These are phyloP conservation scores for Scedosporium dehoogii DNA, from an alignment of 2,329 filamentous ascomycete species.

Conservation along the genomic window DNA sequence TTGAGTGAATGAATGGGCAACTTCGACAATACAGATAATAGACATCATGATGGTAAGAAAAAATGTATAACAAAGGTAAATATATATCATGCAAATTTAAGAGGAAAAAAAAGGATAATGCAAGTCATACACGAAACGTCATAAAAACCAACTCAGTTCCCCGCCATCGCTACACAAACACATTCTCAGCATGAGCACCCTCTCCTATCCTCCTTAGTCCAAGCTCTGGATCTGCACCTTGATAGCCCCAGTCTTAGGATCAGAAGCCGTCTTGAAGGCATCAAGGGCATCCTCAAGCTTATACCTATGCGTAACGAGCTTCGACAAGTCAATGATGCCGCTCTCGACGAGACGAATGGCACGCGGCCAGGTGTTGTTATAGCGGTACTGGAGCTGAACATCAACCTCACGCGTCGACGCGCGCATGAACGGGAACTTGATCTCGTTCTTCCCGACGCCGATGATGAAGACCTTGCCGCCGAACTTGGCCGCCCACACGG, in stretches of 20 bases:
- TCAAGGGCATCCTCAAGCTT: conserved; percentile 75
- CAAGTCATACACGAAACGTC: neutral
- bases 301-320: conserved; percentile 82
- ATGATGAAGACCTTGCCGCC: conserved; percentile 97
- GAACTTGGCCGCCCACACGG: conserved; percentile 87
- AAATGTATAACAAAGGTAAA: neutral
- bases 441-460: conserved; percentile 89
- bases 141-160: conserved; percentile 11
- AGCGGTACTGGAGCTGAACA: conserved; percentile 93
- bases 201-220: conserved; percentile 27
- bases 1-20: neutral
- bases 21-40: neutral
- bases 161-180: neutral
- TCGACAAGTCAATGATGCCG: conserved; percentile 70
- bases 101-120: conserved; percentile 15
- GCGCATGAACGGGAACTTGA: conserved; percentile 92
- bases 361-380: conserved; percentile 91
- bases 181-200: neutral
- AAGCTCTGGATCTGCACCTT: conserved; percentile 88
- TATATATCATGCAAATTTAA: neutral
- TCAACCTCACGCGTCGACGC: conserved; percentile 86
- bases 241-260: conserved; percentile 89
- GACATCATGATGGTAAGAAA: neutral
- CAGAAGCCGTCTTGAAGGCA: conserved; percentile 80
- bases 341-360: conserved; percentile 82